Conservation (phyloP, 805 yeast species). For the Ogataea degrootiae region DNA sequence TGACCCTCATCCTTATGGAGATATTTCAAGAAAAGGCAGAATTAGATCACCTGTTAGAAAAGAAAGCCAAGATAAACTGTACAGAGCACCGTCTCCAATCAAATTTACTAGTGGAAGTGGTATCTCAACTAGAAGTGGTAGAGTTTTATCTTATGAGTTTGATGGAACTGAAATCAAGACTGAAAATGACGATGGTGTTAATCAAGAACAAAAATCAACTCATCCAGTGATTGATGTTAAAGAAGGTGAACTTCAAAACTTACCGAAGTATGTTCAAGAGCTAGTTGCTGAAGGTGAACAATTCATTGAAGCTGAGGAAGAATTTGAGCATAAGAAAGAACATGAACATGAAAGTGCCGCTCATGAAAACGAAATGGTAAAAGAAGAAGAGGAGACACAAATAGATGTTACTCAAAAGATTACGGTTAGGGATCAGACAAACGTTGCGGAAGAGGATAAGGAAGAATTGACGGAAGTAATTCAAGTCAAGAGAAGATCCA, state of each 20-base stretch:
- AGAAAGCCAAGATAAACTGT: slow-evolving; percentile 12
- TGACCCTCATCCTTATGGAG: slow-evolving; percentile 6
- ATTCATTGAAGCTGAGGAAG: slow-evolving; percentile 22
- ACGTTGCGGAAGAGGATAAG: background rate
- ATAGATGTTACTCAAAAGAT: background rate
- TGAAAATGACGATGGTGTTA: background rate
- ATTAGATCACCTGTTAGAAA: slow-evolving; percentile 25
- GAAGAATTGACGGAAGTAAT: background rate
- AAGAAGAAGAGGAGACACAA: slow-evolving; percentile 1
- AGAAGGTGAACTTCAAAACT: slow-evolving; percentile 8
- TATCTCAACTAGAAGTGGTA: slow-evolving; percentile 25
- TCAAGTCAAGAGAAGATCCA: background rate
- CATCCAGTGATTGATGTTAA: slow-evolving; percentile 2
- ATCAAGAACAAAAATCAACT: background rate
- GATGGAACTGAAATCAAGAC: slow-evolving; percentile 12
- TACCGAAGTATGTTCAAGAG: slow-evolving; percentile 20
- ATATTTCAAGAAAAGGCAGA: slow-evolving; percentile 8
- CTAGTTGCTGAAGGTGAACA: slow-evolving; percentile 26
- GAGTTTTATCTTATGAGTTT: slow-evolving; percentile 27
- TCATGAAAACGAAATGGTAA: slow-evolving; percentile 4
- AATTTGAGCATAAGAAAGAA: slow-evolving; percentile 1
- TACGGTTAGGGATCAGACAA: background rate
- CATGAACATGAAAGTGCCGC: slow-evolving; percentile 4
- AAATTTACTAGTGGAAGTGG: slow-evolving; percentile 19
- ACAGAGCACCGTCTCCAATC: slow-evolving; percentile 20